A percentile compares a stretch with the other conserved stretches of the same genome.
phyloP scores from a whole-genome alignment of 1,284 basidiomycete genomes.

The Austroboletus novae-zelandiae region DNA sequence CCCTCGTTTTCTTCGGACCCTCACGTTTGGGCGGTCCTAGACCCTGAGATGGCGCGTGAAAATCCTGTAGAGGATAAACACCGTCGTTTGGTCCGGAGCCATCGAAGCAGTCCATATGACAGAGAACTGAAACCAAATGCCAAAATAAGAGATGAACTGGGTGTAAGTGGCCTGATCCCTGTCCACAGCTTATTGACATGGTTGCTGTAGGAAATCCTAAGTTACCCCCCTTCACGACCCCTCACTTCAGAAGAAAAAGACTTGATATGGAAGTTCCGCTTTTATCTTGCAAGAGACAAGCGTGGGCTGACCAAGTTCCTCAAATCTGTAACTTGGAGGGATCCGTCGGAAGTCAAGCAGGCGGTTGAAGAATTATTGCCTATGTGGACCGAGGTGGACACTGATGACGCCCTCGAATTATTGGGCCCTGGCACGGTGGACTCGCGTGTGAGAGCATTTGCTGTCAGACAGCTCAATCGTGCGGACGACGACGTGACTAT shows the following conservation, averaged over 20 bases:
- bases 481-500: conserved; percentile 89
- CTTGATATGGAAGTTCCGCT: conserved; percentile 97
- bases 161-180: conserved; percentile 46
- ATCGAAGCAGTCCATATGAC: conserved; percentile 92
- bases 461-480: conserved; percentile 85
- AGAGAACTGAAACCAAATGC: conserved; percentile 96
- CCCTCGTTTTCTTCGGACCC: conserved; percentile 57
- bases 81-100: conserved; percentile 89
- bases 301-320: conserved; percentile 96
- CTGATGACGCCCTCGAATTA: conserved; percentile 94
- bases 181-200: not conserved
- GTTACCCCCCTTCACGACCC: conserved; percentile 86
- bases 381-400: conserved; percentile 96
- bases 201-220: conserved; percentile 74
- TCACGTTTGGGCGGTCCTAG: conserved; percentile 85
- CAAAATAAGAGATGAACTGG: conserved; percentile 91
- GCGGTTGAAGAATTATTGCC: conserved; percentile 95
- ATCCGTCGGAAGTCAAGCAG: conserved; percentile 94
- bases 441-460: conserved; percentile 89
- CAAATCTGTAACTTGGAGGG: conserved; percentile 97
- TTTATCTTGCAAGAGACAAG: conserved; percentile 90
- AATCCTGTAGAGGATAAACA: conserved; percentile 99
- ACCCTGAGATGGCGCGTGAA: conserved; percentile 87
- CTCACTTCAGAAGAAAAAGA: conserved; percentile 94
- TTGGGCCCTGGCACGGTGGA: conserved; percentile 91